Evolutionary conservation across 192 early-diverging fungal species (phyloP).

Genomic region (Rhizophlyctis rosea): DNA sequence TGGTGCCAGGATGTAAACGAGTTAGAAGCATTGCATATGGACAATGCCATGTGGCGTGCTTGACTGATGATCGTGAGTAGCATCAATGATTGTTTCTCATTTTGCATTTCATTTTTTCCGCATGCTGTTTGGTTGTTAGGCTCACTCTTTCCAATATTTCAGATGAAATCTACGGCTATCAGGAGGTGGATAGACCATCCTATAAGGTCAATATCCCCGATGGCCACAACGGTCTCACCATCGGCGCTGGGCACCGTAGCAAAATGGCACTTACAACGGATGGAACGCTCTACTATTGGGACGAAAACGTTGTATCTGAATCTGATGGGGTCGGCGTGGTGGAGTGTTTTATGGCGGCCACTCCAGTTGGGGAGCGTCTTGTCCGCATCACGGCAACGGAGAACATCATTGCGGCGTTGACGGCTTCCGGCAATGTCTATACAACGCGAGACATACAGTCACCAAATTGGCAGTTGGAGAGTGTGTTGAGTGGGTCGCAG

Average conservation of each 20-base stretch:
- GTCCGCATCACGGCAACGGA: neutral
- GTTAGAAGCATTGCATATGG: neutral
- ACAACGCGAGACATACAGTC: too few relatives aligned
- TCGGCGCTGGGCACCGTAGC: neutral
- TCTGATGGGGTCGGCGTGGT: neutral
- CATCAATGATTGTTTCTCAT: too few relatives aligned
- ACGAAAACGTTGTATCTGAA: neutral
- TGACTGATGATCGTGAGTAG: neutral
- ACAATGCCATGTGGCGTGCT: neutral
- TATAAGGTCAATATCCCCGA: neutral
- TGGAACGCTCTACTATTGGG: neutral
- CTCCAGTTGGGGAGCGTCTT: too few relatives aligned
- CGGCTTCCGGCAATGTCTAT: neutral
- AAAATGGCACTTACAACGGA: neutral
- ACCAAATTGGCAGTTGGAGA: too few relatives aligned
- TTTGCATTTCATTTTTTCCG: neutral
- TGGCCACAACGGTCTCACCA: neutral
- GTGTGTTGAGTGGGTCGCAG: neutral
- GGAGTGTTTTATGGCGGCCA: neutral
- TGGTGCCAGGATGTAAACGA: neutral
- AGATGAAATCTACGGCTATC: neutral
- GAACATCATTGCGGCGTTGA: neutral
- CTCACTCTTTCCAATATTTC: neutral
- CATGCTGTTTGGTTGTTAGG: neutral
- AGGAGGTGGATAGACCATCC: neutral